phyloP scores from a whole-genome alignment of 257 asterid genomes.

The Cordia subcordata region DNA sequence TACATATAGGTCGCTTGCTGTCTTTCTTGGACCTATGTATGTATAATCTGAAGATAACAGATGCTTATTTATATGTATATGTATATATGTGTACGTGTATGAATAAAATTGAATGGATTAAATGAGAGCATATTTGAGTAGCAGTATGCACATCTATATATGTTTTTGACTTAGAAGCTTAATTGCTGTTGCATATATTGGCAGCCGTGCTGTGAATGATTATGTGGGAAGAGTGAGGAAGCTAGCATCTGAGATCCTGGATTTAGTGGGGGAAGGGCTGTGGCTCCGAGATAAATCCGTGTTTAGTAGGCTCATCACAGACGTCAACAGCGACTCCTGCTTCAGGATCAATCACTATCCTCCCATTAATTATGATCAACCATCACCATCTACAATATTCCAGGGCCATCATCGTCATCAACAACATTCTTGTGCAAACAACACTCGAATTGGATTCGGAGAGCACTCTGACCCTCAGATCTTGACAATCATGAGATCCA shows the following conservation, averaged over 20 bases:
- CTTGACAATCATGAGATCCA: constrained; percentile 59
- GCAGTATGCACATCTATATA: too few relatives aligned
- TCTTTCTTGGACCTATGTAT: too few relatives aligned
- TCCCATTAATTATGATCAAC: constrained; percentile 9
- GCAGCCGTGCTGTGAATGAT: constrained; percentile 51
- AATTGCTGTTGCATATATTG: background rate
- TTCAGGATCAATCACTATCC: constrained; percentile 77
- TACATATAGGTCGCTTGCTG: too few relatives aligned
- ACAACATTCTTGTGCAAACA: background rate
- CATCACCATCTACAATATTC: background rate
- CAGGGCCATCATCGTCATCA: background rate
- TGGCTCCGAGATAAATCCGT: constrained; percentile 29
- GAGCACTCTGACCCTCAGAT: constrained; percentile 88
- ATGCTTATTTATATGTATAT: too few relatives aligned
- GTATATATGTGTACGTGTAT: too few relatives aligned
- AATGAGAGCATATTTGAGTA: too few relatives aligned
- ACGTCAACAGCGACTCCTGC: constrained; percentile 61
- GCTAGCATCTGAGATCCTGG: constrained; percentile 58
- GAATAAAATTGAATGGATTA: too few relatives aligned
- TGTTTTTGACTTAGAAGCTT: too few relatives aligned
- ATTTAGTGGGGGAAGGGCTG: constrained; percentile 54
- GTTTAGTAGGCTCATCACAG: constrained; percentile 48
- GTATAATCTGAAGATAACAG: too few relatives aligned
- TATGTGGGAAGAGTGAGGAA: constrained; percentile 51
- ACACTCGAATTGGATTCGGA: constrained; percentile 59